Evolutionary conservation across 225 moss, liverwort and hornwort species (phyloP).

Genomic region (Pseudoscleropodium purum): DNA sequence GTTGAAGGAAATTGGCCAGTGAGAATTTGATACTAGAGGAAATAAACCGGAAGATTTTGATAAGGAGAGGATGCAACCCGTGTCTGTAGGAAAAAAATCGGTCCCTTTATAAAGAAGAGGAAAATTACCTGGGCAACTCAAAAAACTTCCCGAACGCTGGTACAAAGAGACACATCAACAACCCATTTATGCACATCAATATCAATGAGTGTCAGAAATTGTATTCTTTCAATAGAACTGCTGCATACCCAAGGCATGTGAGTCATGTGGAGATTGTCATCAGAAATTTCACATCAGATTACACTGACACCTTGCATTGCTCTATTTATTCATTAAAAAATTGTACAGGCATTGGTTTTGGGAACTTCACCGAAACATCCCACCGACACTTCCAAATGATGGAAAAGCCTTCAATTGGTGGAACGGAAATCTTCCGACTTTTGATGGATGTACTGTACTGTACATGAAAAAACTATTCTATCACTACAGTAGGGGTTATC

Average conservation of each 20-base stretch:
- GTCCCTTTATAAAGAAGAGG: too few relatives aligned
- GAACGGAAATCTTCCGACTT: background rate
- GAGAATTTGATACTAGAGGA: too few relatives aligned
- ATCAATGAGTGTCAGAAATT: background rate
- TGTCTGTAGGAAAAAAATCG: too few relatives aligned
- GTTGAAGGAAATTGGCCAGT: too few relatives aligned
- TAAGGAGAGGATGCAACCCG: too few relatives aligned
- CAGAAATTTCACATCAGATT: background rate
- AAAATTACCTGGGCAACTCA: too few relatives aligned
- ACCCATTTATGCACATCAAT: background rate
- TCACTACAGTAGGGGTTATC: background rate
- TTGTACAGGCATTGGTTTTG: constrained; percentile 9
- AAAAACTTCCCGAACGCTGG: too few relatives aligned
- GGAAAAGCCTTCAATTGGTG: background rate
- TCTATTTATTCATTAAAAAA: background rate
- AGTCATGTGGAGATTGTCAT: background rate
- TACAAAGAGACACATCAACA: background rate
- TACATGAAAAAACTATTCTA: background rate
- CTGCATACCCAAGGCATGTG: background rate
- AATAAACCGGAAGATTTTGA: too few relatives aligned
- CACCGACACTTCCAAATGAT: background rate
- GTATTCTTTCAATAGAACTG: too few relatives aligned
- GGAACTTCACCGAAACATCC: constrained; percentile 35
- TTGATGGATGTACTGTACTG: background rate
- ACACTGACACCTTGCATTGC: background rate